Base-by-base conservation (phyloP, 805 yeast genomes). In the Candida tallmaniae region DNA sequence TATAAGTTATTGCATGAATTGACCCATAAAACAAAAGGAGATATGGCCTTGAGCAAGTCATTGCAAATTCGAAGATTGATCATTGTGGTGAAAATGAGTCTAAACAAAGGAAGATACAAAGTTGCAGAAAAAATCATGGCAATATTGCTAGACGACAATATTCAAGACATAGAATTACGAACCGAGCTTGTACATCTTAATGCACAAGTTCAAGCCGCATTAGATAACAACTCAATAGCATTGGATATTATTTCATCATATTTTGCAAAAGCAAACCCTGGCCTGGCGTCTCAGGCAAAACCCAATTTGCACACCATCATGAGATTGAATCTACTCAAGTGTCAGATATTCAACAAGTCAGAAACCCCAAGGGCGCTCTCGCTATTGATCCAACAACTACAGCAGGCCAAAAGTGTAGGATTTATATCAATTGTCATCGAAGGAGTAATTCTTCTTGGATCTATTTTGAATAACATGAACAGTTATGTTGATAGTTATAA, bases 351-450 rank as follows among this genome's bases (percentile, higher is more conserved):
- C 38, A 44, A 68, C 16, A 44, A 55, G 4, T 51, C 70, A 11
- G 69, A 73, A 0, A 54, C 65, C 4, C 52, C 70, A 7, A 62
- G 81, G 37, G 76, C 74, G 0, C 42, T 80, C 6, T 68, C 81
- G 0, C 48, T 70, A 13, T 46, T 78, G 0, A 49, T 74, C 5
- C 74, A 74, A 40, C 65, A 76, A 33, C 53, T 81, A 2, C 67
- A 70, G 30, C 47, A 64, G 9, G 73, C 83, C 0, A 64, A 66
- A 14, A 48, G 52, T 4, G 61, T 72, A 6, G 76, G 80, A 2
- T 63, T 73, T 35, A 52, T 63, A 3, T 51, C 70, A 0, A 50
- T 73, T 6, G 52, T 68, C 1, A 61, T 71, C 1, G 77, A 75
- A 39, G 74, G 77, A 0, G 47, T 73, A 2, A 37, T 76, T 5